phyloP scores from a whole-genome alignment of 108 stramenopile species.

The Chaetoceros tenuissimus region DNA sequence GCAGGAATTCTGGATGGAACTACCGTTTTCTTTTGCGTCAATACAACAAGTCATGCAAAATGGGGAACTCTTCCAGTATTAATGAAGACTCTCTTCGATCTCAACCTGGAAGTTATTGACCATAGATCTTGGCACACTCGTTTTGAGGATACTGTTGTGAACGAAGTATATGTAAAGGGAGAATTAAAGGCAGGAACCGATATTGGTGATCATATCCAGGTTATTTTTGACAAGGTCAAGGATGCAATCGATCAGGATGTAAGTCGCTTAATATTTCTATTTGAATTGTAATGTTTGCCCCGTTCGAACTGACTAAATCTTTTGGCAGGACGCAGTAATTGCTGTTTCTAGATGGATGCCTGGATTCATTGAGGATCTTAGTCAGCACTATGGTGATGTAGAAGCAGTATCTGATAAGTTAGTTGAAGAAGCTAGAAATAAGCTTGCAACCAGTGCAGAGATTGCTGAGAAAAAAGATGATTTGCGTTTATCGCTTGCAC shows the following conservation, averaged over 20 bases:
- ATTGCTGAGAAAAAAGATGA: not conserved
- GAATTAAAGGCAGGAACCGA: slow-evolving; percentile 14
- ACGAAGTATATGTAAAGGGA: slow-evolving; percentile 58
- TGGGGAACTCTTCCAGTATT: slow-evolving; percentile 60
- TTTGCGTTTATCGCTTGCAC: no score
- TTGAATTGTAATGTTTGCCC: no score
- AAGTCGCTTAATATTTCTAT: no score
- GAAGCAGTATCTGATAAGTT: not conserved
- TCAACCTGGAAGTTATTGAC: slow-evolving; percentile 64
- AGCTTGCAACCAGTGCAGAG: not conserved
- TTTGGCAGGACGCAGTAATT: not conserved
- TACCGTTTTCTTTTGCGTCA: slow-evolving; percentile 60
- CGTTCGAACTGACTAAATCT: no score
- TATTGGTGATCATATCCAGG: not conserved
- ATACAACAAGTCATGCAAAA: slow-evolving; percentile 55
- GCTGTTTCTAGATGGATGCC: not conserved
- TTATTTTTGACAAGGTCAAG: not conserved
- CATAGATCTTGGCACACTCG: slow-evolving; percentile 71
- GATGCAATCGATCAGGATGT: not conserved
- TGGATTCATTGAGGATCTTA: not conserved
- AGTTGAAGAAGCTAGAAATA: not conserved
- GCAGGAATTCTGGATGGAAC: slow-evolving; percentile 25
- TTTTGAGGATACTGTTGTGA: slow-evolving; percentile 61
- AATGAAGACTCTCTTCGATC: slow-evolving; percentile 35
- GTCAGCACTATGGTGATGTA: not conserved